phyloP scores from a whole-genome alignment of 164 flowering plant species.

The Nelumbo lutea region DNA sequence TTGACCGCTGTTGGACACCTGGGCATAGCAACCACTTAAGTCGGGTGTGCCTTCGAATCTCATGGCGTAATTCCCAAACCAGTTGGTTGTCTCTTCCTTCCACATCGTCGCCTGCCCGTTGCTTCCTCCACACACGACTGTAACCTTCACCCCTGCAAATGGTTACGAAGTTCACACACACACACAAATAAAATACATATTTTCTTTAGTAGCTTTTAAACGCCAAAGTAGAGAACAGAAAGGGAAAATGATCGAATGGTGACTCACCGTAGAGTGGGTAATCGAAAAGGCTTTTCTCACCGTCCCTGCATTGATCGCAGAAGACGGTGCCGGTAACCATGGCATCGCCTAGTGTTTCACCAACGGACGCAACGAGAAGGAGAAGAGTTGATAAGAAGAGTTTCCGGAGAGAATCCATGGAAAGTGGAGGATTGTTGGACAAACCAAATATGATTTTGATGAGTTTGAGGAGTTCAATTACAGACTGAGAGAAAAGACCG shows the following conservation, averaged over 20 bases:
- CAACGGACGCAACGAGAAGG: constrained; percentile 35
- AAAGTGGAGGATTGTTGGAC: background rate
- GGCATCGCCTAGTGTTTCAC: constrained; percentile 43
- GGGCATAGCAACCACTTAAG: constrained; percentile 53
- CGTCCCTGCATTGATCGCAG: constrained; percentile 96
- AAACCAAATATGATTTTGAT: background rate
- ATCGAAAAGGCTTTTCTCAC: constrained; percentile 61
- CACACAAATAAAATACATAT: too few relatives aligned
- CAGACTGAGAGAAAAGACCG: constrained; percentile 1
- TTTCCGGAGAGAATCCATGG: constrained; percentile 37
- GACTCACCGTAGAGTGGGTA: constrained; percentile 65
- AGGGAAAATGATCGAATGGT: too few relatives aligned
- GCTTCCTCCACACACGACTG: constrained; percentile 46
- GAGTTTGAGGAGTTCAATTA: background rate
- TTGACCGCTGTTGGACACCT: constrained; percentile 40
- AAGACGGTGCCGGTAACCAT: constrained; percentile 74
- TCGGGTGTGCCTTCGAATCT: constrained; percentile 66
- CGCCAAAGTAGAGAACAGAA: too few relatives aligned
- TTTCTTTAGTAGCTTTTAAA: too few relatives aligned
- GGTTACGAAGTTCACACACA: background rate
- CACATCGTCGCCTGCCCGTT: constrained; percentile 46
- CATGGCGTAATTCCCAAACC: constrained; percentile 65
- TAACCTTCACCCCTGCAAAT: constrained; percentile 68
- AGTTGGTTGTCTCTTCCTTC: constrained; percentile 65
- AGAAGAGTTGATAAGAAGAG: constrained; percentile 31